A percentile compares a stretch with the other conserved stretches of the same genome.
Conservation (phyloP, 106 monocot species). For the Xerophyta viscosa region DNA sequence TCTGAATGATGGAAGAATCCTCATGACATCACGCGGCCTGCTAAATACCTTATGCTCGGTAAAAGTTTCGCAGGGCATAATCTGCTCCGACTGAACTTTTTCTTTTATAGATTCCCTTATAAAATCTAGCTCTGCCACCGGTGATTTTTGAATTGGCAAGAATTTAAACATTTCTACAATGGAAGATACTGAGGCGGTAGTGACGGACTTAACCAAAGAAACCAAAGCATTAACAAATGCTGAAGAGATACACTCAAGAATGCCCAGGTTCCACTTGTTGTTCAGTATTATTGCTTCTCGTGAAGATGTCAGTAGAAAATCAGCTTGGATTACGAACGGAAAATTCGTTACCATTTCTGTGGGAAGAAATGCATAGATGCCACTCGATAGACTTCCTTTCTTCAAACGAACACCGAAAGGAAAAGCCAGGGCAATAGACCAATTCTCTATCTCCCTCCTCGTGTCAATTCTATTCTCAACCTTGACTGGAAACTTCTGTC, state of each 20-base stretch:
- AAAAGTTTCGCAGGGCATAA: background rate
- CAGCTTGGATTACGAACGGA: conserved; percentile 25
- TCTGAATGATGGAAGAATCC: background rate
- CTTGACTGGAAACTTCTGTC: conserved; percentile 15
- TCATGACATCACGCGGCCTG: background rate
- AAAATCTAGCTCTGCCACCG: background rate
- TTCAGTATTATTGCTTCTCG: conserved; percentile 18
- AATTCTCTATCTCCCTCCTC: conserved; percentile 7
- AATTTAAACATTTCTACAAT: background rate
- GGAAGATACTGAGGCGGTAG: background rate
- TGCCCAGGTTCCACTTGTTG: conserved; percentile 23
- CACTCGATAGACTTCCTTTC: background rate
- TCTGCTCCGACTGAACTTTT: background rate
- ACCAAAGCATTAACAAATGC: conserved; percentile 18
- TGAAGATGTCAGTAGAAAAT: conserved; percentile 20
- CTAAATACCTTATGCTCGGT: background rate
- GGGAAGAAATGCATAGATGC: conserved; percentile 18
- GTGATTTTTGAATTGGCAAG: background rate
- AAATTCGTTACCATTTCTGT: conserved; percentile 19
- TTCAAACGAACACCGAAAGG: conserved; percentile 6
- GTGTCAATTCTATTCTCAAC: background rate
- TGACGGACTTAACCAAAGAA: conserved; percentile 3
- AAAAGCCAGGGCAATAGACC: conserved; percentile 18
- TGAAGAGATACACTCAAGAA: conserved; percentile 13
- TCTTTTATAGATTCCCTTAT: background rate